Conservation (phyloP, 306 rosid genomes). For the Purshia tridentata region DNA sequence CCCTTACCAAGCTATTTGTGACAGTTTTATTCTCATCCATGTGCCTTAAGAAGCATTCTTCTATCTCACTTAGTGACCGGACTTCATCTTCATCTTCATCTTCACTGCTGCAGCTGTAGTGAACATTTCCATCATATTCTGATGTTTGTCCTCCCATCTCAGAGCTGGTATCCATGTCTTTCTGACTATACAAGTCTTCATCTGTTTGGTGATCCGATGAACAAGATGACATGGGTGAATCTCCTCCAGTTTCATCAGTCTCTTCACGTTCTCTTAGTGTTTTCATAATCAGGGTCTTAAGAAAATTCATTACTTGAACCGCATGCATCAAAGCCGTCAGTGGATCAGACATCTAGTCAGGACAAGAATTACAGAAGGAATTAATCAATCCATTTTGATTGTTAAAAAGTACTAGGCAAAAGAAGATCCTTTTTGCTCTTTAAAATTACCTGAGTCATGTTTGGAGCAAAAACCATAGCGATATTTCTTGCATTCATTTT, state of each 20-base stretch:
- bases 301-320: slow-evolving; percentile 97
- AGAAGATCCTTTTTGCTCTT: background rate
- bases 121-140: slow-evolving; percentile 43
- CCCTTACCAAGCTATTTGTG: slow-evolving; percentile 20
- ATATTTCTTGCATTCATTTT: slow-evolving; percentile 96
- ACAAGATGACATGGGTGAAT: slow-evolving; percentile 72
- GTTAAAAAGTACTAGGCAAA: background rate
- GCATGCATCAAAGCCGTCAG: slow-evolving; percentile 98
- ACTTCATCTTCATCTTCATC: slow-evolving; percentile 51
- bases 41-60: slow-evolving; percentile 64
- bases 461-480: slow-evolving; percentile 97
- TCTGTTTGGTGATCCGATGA: slow-evolving; percentile 58
- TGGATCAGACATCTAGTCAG: slow-evolving; percentile 94
- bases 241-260: slow-evolving; percentile 50
- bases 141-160: slow-evolving; percentile 53
- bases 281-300: slow-evolving; percentile 79
- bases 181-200: slow-evolving; percentile 69
- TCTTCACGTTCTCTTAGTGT: slow-evolving; percentile 78
- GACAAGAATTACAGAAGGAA: background rate
- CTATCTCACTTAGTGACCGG: slow-evolving; percentile 50
- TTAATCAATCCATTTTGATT: background rate
- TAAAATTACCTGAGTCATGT: slow-evolving; percentile 82
- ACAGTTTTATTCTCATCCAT: slow-evolving; percentile 39
- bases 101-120: slow-evolving; percentile 51
- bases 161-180: slow-evolving; percentile 64